These are phyloP conservation scores for Chlamydomonas schloesseri DNA, from an alignment of 139 green algal genomes.

Conservation along the genomic window DNA sequence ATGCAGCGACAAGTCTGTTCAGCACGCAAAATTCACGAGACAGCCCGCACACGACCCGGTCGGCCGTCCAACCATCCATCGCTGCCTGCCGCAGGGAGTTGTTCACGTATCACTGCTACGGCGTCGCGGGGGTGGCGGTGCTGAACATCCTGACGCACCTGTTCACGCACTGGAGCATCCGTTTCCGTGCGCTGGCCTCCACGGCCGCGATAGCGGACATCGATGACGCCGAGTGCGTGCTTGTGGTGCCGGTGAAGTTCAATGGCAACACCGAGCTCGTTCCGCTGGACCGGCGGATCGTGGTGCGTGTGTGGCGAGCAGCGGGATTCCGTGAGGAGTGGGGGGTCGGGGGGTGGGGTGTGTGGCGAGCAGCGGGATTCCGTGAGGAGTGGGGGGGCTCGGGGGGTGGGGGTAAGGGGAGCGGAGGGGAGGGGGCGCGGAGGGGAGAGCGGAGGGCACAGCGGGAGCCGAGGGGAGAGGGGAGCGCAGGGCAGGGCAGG, in stretches of 20 bases:
- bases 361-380: neutral
- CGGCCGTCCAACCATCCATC: too few species aligned
- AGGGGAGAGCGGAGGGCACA: too few species aligned
- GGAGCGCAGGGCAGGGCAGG: too few species aligned
- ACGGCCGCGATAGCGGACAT: conserved; percentile 44
- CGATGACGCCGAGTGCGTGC: conserved; percentile 53
- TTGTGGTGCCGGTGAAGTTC: conserved; percentile 78
- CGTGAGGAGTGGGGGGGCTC: neutral
- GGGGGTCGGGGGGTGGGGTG: neutral
- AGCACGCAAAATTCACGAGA: too few species aligned
- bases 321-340: neutral
- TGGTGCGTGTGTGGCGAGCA: conserved; percentile 71
- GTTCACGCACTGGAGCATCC: conserved; percentile 72
- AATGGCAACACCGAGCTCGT: conserved; percentile 75
- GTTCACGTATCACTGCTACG: conserved; percentile 53
- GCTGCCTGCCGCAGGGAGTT: conserved; percentile 42
- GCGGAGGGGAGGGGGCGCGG: too few species aligned
- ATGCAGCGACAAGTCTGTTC: too few species aligned
- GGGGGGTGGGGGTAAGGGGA: too few species aligned
- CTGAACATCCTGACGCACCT: conserved; percentile 73
- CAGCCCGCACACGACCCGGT: too few species aligned
- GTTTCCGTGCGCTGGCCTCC: conserved; percentile 48
- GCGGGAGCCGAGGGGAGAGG: too few species aligned
- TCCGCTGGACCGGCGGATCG: conserved; percentile 56
- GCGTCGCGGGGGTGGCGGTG: conserved; percentile 27